These are phyloP conservation scores for Ophiostoma novo-ulmi DNA, from an alignment of 2,329 filamentous ascomycete species.

Conservation along the genomic window DNA sequence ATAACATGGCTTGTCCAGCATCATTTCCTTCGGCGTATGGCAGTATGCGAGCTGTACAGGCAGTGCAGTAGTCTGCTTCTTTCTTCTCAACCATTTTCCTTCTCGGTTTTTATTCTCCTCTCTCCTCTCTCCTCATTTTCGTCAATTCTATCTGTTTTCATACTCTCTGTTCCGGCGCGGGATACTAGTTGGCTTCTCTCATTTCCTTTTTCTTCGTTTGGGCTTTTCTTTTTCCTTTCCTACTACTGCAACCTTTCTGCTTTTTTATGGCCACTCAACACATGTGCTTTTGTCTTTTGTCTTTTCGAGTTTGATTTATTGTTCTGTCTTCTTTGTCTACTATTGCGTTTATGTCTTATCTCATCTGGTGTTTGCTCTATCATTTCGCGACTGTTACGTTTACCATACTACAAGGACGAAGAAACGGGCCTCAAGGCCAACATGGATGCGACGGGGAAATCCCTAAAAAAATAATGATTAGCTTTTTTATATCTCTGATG, in stretches of 20 bases:
- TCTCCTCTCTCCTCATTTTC: background rate
- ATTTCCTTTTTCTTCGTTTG: background rate
- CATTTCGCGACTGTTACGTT: background rate
- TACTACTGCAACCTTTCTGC: background rate
- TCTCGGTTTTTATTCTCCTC: background rate
- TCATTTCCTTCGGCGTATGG: background rate
- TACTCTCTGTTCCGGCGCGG: background rate
- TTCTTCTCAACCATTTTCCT: background rate
- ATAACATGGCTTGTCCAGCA: background rate
- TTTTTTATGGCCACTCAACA: background rate
- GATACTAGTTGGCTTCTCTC: background rate
- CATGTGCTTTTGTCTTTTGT: background rate
- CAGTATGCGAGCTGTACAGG: background rate
- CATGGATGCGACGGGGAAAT: background rate
- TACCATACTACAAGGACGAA: slow-evolving; percentile 1
- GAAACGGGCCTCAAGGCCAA: background rate
- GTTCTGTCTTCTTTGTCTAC: background rate
- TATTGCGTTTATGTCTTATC: slow-evolving; percentile 9
- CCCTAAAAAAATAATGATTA: background rate
- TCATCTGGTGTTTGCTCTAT: slow-evolving; percentile 12
- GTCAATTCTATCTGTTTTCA: background rate
- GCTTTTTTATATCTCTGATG: background rate
- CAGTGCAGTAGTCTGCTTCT: background rate
- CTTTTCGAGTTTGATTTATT: no score
- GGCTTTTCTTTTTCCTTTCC: background rate